Evolutionary conservation across 495 filamentous ascomycete species (phyloP).

Genomic region (Hypoxylon perforatum): DNA sequence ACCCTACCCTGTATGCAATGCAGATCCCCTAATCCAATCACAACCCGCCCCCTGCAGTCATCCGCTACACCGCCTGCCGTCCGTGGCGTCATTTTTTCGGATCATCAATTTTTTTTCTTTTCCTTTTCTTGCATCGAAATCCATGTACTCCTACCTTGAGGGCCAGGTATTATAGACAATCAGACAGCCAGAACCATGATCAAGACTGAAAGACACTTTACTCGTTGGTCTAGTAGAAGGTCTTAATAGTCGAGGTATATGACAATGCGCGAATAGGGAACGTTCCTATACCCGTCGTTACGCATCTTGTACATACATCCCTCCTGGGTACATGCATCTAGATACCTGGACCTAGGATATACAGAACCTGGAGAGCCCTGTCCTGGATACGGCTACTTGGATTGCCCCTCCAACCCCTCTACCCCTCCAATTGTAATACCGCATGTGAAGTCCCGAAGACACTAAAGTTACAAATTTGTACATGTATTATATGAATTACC

Average conservation of each 20-base stretch:
- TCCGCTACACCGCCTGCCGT: conserved; percentile 37
- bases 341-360: not conserved
- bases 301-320: conserved; percentile 26
- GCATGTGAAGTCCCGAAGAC: conserved; percentile 22
- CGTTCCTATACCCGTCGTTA: conserved; percentile 38
- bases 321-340: conserved; percentile 9
- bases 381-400: not conserved
- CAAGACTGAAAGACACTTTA: not conserved
- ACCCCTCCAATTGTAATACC: conserved; percentile 22
- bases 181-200: not conserved
- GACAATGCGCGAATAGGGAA: conserved; percentile 38
- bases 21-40: too few species aligned
- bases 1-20: too few species aligned
- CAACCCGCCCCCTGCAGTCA: conserved; percentile 8
- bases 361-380: too few species aligned
- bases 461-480: conserved; percentile 1
- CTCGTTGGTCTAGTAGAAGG: conserved; percentile 17
- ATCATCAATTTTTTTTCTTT: conserved; percentile 3
- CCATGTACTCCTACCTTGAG: conserved; percentile 17
- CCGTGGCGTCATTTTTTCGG: conserved; percentile 28
- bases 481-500: conserved; percentile 30
- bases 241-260: conserved; percentile 5
- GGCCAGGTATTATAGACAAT: not conserved
- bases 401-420: conserved; percentile 26
- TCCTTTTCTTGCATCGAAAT: conserved; percentile 7